Percentiles rank a stretch among this genome's conserved stretches.
Conservation (phyloP, 768 basidiomycete species). For the Daedaleopsis nitida region DNA sequence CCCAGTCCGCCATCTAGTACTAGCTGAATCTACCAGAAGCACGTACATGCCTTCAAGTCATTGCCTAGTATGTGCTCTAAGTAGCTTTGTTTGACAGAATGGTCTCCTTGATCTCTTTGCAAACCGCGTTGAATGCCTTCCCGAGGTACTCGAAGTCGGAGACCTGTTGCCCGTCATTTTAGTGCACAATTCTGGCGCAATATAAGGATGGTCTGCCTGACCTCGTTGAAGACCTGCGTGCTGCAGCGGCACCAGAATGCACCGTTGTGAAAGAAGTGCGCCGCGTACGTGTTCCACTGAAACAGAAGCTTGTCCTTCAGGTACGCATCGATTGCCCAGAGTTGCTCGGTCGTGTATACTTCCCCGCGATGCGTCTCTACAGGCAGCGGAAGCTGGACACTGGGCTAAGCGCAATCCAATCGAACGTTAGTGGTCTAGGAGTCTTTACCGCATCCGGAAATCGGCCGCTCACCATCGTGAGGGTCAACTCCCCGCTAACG, state of each 20-base stretch:
- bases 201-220: slow-evolving; percentile 16
- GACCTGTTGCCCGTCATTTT: slow-evolving; percentile 14
- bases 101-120: slow-evolving; percentile 26
- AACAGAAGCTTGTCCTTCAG: slow-evolving; percentile 29
- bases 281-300: slow-evolving; percentile 33
- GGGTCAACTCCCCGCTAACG: slow-evolving; percentile 56
- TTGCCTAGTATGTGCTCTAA: neutral
- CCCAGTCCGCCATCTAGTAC: too few species aligned
- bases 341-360: slow-evolving; percentile 19
- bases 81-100: slow-evolving; percentile 14
- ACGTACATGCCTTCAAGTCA: too few species aligned
- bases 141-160: slow-evolving; percentile 32
- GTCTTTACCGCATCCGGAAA: too few species aligned
- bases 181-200: neutral
- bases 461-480: slow-evolving; percentile 60
- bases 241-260: slow-evolving; percentile 39
- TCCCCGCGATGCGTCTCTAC: slow-evolving; percentile 20
- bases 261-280: slow-evolving; percentile 31
- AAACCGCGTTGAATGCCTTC: slow-evolving; percentile 25
- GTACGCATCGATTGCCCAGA: slow-evolving; percentile 9
- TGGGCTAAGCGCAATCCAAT: slow-evolving; percentile 31
- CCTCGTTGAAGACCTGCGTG: slow-evolving; percentile 41
- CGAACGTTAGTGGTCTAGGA: neutral
- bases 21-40: too few species aligned
- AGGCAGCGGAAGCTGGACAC: slow-evolving; percentile 44